A percentile compares a stretch with the other conserved stretches of the same genome.
phyloP scores from a whole-genome alignment of 1,139 yeast genomes.

The Arxiozyma bovina region DNA sequence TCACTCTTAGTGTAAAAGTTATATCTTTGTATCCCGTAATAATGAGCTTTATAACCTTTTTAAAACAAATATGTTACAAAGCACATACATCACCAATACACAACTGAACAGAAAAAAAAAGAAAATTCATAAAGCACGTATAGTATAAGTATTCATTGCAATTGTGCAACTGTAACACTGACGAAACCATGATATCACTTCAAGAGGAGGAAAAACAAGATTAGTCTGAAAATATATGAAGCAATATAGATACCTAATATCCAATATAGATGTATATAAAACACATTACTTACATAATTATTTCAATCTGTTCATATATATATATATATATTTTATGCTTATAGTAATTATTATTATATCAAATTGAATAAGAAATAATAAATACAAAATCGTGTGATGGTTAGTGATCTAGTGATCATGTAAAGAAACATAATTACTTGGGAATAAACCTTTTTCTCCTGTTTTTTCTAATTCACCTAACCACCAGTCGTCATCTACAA shows the following conservation, averaged over 20 bases:
- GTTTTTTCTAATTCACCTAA: conserved; percentile 54
- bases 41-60: background rate
- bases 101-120: no score
- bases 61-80: background rate
- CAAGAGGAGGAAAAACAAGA: no score
- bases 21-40: background rate
- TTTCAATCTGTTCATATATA: background rate
- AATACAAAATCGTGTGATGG: background rate
- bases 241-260: background rate
- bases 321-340: background rate
- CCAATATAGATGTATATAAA: no score
- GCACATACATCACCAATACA: background rate
- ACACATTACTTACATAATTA: no score
- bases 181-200: background rate
- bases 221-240: no score
- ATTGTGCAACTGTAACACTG: background rate
- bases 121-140: no score
- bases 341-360: no score
- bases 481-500: conserved; percentile 97
- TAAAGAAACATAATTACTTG: conserved; percentile 71
- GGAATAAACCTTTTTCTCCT: conserved; percentile 81
- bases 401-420: conserved; percentile 19
- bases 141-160: background rate
- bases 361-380: background rate
- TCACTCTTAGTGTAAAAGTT: background rate